A percentile compares a stretch with the other conserved stretches of the same genome.
Conservation (phyloP, 148 eudicot genomes). For the Pharnaceum exiguum region DNA sequence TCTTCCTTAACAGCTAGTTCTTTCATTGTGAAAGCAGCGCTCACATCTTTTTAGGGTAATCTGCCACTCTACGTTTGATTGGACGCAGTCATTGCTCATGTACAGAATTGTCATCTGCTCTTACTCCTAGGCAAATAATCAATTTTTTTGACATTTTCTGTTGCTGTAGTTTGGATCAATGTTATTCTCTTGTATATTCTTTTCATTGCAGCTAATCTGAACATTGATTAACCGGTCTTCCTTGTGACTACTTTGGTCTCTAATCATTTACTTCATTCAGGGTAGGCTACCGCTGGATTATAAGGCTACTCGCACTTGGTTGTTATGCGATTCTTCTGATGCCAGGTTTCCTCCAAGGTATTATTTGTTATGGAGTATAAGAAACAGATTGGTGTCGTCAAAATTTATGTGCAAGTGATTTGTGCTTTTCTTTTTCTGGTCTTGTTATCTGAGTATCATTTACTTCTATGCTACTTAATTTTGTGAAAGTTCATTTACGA, state of each 20-base stretch:
- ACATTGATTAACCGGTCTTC: not conserved
- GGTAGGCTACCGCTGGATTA: slow-evolving; percentile 89
- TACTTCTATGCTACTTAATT: not conserved
- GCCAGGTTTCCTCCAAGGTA: slow-evolving; percentile 96
- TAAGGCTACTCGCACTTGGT: slow-evolving; percentile 56
- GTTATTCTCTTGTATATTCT: too few relatives aligned
- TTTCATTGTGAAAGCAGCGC: too few relatives aligned
- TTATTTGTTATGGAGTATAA: slow-evolving; percentile 1
- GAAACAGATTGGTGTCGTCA: slow-evolving; percentile 1
- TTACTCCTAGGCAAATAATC: too few relatives aligned
- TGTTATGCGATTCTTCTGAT: slow-evolving; percentile 83
- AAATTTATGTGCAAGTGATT: not conserved
- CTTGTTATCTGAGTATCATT: not conserved
- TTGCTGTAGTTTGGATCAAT: too few relatives aligned
- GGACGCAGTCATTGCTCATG: too few relatives aligned
- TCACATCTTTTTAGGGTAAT: too few relatives aligned
- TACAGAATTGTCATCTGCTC: too few relatives aligned
- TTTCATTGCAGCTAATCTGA: not conserved
- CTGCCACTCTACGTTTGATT: too few relatives aligned
- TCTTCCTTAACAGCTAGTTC: too few relatives aligned
- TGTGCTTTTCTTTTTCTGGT: not conserved
- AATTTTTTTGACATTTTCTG: too few relatives aligned
- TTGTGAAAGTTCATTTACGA: not conserved
- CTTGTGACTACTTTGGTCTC: slow-evolving; percentile 4
- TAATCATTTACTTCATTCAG: slow-evolving; percentile 56